Percentiles rank a stretch among this genome's conserved stretches.
Evolutionary conservation across 805 yeast species (phyloP).

Genomic region (Isabelozyma heimii): DNA sequence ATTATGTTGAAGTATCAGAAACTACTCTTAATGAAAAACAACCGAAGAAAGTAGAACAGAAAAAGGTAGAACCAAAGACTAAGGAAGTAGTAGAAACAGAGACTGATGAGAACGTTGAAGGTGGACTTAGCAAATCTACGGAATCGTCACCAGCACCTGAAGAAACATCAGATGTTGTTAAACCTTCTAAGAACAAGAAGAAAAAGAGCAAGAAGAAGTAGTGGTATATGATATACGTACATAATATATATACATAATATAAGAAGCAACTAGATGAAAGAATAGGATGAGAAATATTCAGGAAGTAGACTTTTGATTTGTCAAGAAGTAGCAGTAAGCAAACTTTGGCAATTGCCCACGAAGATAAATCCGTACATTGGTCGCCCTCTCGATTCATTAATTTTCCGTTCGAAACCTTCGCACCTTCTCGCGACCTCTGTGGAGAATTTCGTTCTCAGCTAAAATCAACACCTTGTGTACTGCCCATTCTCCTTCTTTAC

Average conservation of each 20-base stretch:
- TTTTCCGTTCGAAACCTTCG: too few species aligned
- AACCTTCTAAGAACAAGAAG: constrained; percentile 5
- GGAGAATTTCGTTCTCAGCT: too few species aligned
- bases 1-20: constrained; percentile 16
- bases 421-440: too few species aligned
- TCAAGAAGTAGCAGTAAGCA: too few species aligned
- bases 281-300: too few species aligned
- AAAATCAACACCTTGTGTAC: too few species aligned
- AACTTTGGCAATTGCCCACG: too few species aligned
- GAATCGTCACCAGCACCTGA: neutral
- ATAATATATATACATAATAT: neutral
- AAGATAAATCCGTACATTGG: too few species aligned
- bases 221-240: neutral
- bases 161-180: neutral
- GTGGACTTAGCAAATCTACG: neutral
- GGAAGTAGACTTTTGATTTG: too few species aligned
- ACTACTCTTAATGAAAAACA: neutral
- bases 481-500: too few species aligned
- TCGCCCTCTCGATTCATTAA: too few species aligned
- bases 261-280: too few species aligned
- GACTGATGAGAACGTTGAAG: neutral
- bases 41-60: constrained; percentile 1
- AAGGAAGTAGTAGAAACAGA: neutral
- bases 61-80: neutral
- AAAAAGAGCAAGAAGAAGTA: constrained; percentile 6